Percentiles rank a stretch among this genome's conserved stretches.
phyloP scores from a whole-genome alignment of 768 basidiomycete species.

The Leccinum fibrillosum region DNA sequence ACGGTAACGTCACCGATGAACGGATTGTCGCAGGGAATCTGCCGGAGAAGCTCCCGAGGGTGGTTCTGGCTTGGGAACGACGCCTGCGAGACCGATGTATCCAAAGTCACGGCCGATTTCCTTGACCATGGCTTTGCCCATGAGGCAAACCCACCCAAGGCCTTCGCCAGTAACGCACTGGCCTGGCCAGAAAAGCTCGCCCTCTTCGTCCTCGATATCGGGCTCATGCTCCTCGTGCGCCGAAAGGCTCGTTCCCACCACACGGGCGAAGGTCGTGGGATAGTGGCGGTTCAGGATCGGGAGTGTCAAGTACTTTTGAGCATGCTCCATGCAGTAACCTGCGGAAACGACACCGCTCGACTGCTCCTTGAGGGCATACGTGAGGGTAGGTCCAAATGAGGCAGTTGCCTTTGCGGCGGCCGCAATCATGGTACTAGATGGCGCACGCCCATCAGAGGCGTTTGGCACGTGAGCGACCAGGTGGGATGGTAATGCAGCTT shows the following conservation, averaged over 20 bases:
- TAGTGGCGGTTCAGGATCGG: slow-evolving; percentile 68
- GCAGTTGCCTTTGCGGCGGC: slow-evolving; percentile 31
- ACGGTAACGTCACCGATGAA: slow-evolving; percentile 27
- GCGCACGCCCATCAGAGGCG: slow-evolving; percentile 28
- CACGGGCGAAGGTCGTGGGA: slow-evolving; percentile 71
- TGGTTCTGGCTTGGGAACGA: slow-evolving; percentile 65
- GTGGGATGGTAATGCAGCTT: slow-evolving; percentile 39
- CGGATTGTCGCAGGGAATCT: slow-evolving; percentile 31
- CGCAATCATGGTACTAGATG: slow-evolving; percentile 26
- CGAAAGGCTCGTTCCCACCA: slow-evolving; percentile 61
- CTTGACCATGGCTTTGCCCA: slow-evolving; percentile 84
- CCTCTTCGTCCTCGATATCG: slow-evolving; percentile 82
- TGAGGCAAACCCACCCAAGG: slow-evolving; percentile 81
- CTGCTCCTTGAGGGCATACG: slow-evolving; percentile 28
- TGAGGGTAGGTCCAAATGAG: slow-evolving; percentile 26
- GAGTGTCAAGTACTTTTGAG: slow-evolving; percentile 58
- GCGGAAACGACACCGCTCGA: slow-evolving; percentile 41
- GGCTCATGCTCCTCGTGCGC: slow-evolving; percentile 73
- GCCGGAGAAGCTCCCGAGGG: slow-evolving; percentile 29
- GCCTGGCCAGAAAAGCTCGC: slow-evolving; percentile 83
- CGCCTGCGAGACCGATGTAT: slow-evolving; percentile 67
- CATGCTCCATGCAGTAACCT: slow-evolving; percentile 39
- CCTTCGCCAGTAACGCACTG: slow-evolving; percentile 72
- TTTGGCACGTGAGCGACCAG: slow-evolving; percentile 23
- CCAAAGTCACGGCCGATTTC: slow-evolving; percentile 76